Evolutionary conservation across 106 monocot genomes (phyloP), one percentile per base, ranked within the genome.

Genomic region (Apostasia shenzhenica): DNA sequence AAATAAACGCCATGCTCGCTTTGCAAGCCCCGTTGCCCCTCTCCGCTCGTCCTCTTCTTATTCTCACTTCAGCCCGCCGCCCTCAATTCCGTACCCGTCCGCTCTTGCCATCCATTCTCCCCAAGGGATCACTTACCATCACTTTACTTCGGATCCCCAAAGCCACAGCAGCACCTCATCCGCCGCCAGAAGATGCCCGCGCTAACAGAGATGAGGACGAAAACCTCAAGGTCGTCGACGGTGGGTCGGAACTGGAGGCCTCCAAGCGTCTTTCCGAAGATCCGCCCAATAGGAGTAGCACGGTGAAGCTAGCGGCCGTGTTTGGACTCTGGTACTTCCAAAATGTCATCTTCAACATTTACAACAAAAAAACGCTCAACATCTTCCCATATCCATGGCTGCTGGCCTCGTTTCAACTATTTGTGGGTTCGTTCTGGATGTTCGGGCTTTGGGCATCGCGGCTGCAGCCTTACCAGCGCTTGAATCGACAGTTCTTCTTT

Each of bases 301-400:
- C 0, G 41, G n/a, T 60, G 75, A 41, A 83, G 12, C 75, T 87
- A 2, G 83, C 64, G 0, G 6, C 81, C 43, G 74, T 83, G 3
- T 87, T 87, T 50, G 83, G 77, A 1, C 65, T 84, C 6, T 87
- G 87, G 87, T 87, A 81, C 56, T 64, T 75, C 38, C 83, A 83
- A 41, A 87, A 83, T 60, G 80, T 87, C 5, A 67, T 87, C 7
- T 87, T 87, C 71, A 84, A 87, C 83, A 83, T 87, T 48, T 87
- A 81, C 77, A 87, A 83, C 83, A 87, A 87, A 68, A 87, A 87
- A 67, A 61, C 72, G 6, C 83, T 87, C 45, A 50, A 50, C 38
- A 67, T 75, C 47, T 83, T 83, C 78, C 82, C 82, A 0, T 83
- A 78, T 65, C 82, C 82, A 4, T 83, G 82, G 78, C 70, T 83